Conservation (phyloP, 75 land plant genomes). For the Azolla pinnata region DNA sequence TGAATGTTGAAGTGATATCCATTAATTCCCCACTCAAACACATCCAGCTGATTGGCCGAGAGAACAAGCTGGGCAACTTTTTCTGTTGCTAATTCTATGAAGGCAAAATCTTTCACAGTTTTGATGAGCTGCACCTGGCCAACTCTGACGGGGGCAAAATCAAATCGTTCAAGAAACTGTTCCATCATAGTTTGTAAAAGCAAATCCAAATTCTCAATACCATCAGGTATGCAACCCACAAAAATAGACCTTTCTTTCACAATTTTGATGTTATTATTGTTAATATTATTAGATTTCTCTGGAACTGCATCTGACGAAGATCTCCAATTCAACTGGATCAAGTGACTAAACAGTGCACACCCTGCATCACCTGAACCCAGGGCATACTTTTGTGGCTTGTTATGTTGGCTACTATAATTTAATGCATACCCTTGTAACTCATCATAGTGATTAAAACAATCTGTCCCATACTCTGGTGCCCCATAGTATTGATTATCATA, state of each 20-base stretch:
- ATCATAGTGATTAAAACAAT: too few relatives aligned
- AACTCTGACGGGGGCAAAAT: constrained; percentile 6
- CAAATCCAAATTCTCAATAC: neutral
- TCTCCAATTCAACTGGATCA: too few relatives aligned
- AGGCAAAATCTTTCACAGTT: constrained; percentile 4
- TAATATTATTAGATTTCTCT: too few relatives aligned
- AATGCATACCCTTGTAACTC: too few relatives aligned
- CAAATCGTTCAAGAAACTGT: constrained; percentile 2
- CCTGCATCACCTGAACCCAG: too few relatives aligned
- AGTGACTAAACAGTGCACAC: too few relatives aligned
- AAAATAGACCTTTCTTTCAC: constrained; percentile 8
- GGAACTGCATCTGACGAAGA: too few relatives aligned
- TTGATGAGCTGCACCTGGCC: neutral
- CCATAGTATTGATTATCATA: too few relatives aligned
- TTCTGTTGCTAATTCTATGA: constrained; percentile 7
- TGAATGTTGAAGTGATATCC: constrained; percentile 7
- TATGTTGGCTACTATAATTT: too few relatives aligned
- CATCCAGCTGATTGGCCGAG: constrained; percentile 6
- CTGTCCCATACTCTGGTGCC: too few relatives aligned
- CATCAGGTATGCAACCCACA: constrained; percentile 12
- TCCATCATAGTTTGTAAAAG: constrained; percentile 4
- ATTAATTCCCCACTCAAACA: constrained; percentile 1
- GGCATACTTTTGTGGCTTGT: too few relatives aligned
- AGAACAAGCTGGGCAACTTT: constrained; percentile 9
- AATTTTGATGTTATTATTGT: too few relatives aligned